These are phyloP conservation scores for Ilex aquifolium DNA, from an alignment of 257 asterid genomes.

Conservation along the genomic window DNA sequence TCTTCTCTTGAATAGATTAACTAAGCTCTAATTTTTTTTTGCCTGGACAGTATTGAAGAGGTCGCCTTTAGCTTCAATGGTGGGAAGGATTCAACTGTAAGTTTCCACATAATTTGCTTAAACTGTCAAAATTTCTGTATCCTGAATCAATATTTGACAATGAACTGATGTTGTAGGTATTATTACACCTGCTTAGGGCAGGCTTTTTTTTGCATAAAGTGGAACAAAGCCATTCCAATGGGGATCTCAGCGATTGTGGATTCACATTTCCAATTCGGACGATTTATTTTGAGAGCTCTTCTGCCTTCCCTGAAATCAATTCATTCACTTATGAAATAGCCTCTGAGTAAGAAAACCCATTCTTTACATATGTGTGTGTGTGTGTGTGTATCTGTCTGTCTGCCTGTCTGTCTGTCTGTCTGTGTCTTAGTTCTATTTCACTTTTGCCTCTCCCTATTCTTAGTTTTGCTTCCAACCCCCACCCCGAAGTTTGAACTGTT, in stretches of 20 bases:
- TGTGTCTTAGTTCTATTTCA: too few species aligned
- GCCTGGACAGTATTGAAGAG: slow-evolving; percentile 62
- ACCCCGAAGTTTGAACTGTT: background rate
- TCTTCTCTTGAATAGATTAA: too few species aligned
- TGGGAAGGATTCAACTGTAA: slow-evolving; percentile 94
- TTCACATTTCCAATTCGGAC: slow-evolving; percentile 58
- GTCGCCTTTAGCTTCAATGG: slow-evolving; percentile 96
- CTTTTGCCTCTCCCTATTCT: too few species aligned
- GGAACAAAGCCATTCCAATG: slow-evolving; percentile 25
- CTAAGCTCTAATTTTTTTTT: too few species aligned
- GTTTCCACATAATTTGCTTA: slow-evolving; percentile 21
- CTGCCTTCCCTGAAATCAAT: slow-evolving; percentile 90
- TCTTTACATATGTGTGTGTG: background rate
- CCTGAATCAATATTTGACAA: slow-evolving; percentile 4
- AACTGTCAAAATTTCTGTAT: slow-evolving; percentile 5
- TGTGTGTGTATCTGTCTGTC: too few species aligned
- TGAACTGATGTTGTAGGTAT: slow-evolving; percentile 47
- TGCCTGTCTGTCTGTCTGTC: too few species aligned
- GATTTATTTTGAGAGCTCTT: slow-evolving; percentile 80
- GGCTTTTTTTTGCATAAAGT: slow-evolving; percentile 64
- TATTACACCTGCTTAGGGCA: slow-evolving; percentile 87
- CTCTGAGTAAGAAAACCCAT: slow-evolving; percentile 24
- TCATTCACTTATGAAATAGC: slow-evolving; percentile 84
- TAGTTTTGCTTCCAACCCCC: too few species aligned
- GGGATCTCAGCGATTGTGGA: slow-evolving; percentile 25